These are phyloP conservation scores for Cardiospermum halicacabum DNA, from an alignment of 345 rosid genomes.

Conservation along the genomic window DNA sequence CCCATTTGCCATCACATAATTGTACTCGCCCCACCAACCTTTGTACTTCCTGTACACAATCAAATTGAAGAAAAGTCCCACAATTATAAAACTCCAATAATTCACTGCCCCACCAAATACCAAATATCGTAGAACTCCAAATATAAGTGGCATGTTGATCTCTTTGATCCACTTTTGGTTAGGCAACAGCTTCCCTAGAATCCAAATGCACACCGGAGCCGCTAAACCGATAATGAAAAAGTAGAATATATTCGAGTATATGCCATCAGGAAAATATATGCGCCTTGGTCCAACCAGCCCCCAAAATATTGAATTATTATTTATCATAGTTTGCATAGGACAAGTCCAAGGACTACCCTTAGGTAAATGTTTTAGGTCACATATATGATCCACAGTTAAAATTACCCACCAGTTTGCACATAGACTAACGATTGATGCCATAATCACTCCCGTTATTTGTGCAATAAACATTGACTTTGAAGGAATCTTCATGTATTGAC, in stretches of 20 bases:
- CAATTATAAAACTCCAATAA: too few relatives aligned
- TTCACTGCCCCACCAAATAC: background rate
- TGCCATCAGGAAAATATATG: background rate
- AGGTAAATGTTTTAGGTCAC: background rate
- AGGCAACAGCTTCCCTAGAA: too few relatives aligned
- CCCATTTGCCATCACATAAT: background rate
- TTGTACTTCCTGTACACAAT: too few relatives aligned
- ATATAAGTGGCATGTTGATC: background rate
- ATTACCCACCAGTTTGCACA: constrained; percentile 4
- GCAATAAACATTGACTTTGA: too few relatives aligned
- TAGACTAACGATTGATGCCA: background rate
- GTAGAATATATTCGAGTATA: too few relatives aligned
- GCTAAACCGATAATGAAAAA: too few relatives aligned
- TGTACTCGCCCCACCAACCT: background rate
- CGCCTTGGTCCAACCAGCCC: constrained; percentile 8
- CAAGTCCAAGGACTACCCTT: constrained; percentile 12
- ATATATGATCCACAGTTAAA: background rate
- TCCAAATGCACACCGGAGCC: too few relatives aligned
- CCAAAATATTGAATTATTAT: background rate
- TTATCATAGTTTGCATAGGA: background rate
- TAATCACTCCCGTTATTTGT: too few relatives aligned
- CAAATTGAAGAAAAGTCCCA: too few relatives aligned
- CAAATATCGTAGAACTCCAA: background rate
- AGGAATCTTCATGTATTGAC: too few relatives aligned
- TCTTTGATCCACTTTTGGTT: background rate